phyloP scores from a whole-genome alignment of 306 rosid genomes.

The Citrullus colocynthis region DNA sequence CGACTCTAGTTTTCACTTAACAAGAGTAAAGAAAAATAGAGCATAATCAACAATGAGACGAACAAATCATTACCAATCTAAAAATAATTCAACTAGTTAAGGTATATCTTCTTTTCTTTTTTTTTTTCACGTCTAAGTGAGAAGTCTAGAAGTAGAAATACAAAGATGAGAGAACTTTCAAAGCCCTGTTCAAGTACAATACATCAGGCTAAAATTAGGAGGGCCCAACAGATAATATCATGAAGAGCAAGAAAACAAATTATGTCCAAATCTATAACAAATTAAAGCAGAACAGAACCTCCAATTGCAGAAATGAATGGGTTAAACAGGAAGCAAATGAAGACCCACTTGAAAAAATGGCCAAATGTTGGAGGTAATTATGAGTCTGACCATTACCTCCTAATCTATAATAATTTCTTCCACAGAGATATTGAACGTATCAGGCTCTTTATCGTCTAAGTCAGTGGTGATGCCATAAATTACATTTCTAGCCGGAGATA shows the following conservation, averaged over 20 bases:
- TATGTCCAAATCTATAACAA: not conserved
- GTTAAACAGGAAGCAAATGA: not conserved
- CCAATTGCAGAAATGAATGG: not conserved
- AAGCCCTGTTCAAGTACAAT: not conserved
- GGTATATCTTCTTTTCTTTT: too few relatives aligned
- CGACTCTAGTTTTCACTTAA: too few relatives aligned
- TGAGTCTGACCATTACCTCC: not conserved
- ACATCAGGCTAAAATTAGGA: not conserved
- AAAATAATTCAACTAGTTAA: too few relatives aligned
- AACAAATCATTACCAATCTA: too few relatives aligned
- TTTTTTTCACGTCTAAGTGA: too few relatives aligned
- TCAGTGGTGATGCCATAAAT: not conserved
- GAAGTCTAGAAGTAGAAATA: not conserved
- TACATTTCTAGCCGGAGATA: not conserved
- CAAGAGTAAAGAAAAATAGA: too few relatives aligned
- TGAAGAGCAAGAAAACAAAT: not conserved
- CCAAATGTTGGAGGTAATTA: not conserved
- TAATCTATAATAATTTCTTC: not conserved
- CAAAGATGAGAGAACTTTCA: not conserved
- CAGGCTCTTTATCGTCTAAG: not conserved
- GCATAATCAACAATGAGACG: not conserved
- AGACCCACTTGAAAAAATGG: not conserved
- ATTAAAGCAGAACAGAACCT: not conserved
- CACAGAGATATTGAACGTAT: not conserved
- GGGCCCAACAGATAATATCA: not conserved